phyloP scores from a whole-genome alignment of 2,329 filamentous ascomycete species.

The Claviceps sp. region DNA sequence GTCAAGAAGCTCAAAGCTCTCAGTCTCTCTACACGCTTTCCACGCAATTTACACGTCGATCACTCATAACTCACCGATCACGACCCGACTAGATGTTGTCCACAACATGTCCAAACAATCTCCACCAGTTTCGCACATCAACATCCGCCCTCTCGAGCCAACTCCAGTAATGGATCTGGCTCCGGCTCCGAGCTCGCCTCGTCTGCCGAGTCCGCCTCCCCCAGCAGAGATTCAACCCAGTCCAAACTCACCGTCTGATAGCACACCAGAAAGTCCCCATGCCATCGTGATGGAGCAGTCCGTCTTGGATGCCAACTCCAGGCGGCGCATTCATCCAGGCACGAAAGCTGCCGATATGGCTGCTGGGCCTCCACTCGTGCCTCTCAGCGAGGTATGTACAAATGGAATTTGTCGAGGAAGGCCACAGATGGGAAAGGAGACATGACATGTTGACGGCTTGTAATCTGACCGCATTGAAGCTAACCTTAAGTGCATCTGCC shows the following conservation, averaged over 20 bases:
- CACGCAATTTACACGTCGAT: no score
- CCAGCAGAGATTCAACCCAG: conserved; percentile 88
- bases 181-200: conserved; percentile 65
- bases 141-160: not conserved
- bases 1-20: no score
- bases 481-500: not conserved
- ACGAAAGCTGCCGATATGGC: conserved; percentile 90
- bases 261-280: conserved; percentile 38
- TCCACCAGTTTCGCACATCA: not conserved
- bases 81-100: not conserved
- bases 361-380: conserved; percentile 76
- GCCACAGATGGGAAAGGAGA: not conserved
- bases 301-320: conserved; percentile 59
- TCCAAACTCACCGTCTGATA: conserved; percentile 58
- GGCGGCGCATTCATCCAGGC: conserved; percentile 78
- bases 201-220: conserved; percentile 87
- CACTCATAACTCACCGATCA: not conserved
- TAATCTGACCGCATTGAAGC: not conserved
- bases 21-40: not conserved
- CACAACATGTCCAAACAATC: not conserved
- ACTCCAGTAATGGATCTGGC: conserved; percentile 39
- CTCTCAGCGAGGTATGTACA: conserved; percentile 60
- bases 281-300: conserved; percentile 49
- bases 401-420: not conserved
- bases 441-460: not conserved